Evolutionary conservation across 164 flowering plant genomes (phyloP).

Genomic region (Annona cherimola): DNA sequence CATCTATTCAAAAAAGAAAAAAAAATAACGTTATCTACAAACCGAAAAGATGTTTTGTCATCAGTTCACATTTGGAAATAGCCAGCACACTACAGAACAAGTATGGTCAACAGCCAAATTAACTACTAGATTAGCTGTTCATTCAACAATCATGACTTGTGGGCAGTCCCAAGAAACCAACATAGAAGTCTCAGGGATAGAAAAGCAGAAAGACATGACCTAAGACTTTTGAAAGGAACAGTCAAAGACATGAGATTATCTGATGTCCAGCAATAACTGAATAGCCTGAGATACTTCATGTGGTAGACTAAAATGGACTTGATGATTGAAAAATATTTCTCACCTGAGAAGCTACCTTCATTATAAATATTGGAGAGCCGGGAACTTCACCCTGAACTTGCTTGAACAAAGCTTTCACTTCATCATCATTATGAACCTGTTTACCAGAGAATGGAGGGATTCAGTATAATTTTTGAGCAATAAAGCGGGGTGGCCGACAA

Average conservation of each 20-base stretch:
- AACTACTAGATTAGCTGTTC: neutral
- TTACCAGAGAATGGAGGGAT: neutral
- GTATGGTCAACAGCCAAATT: neutral
- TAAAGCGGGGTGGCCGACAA: neutral
- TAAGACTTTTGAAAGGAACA: neutral
- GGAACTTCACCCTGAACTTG: constrained; percentile 99
- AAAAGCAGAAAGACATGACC: neutral
- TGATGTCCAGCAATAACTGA: neutral
- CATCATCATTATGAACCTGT: constrained; percentile 98
- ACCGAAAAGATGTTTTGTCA: neutral
- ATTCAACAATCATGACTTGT: neutral
- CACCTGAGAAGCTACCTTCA: constrained; percentile 99
- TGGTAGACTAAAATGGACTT: neutral
- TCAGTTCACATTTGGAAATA: neutral
- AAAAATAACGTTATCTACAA: neutral
- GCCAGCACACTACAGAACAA: neutral
- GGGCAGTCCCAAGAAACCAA: neutral
- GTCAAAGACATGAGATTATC: neutral
- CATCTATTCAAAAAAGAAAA: too few relatives aligned
- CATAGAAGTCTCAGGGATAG: neutral
- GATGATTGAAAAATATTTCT: constrained; percentile 12
- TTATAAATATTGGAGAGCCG: constrained; percentile 97
- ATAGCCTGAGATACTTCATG: neutral
- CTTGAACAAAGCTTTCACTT: constrained; percentile 93
- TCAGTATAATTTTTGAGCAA: neutral